These are phyloP conservation scores for Xylaria sp. DNA, from an alignment of 2,329 filamentous ascomycete species.

Conservation along the genomic window DNA sequence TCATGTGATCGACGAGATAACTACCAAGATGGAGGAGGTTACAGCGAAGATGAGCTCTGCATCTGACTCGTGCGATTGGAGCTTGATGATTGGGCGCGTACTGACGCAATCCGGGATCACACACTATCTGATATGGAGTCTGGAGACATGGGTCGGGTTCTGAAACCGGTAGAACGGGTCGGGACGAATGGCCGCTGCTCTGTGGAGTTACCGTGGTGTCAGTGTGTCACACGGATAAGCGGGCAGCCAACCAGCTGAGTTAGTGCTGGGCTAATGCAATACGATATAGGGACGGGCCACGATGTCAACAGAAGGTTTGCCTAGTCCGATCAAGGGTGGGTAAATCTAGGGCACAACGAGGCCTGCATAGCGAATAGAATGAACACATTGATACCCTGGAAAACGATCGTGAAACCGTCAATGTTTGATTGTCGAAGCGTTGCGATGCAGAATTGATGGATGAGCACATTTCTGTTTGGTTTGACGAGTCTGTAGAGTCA, in stretches of 20 bases:
- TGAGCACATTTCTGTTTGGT: neutral
- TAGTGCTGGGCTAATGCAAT: neutral
- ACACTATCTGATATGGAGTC: neutral
- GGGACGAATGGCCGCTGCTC: conserved; percentile 1
- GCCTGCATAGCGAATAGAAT: neutral
- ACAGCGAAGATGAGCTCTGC: conserved; percentile 22
- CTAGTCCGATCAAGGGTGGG: conserved; percentile 6
- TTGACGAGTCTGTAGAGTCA: neutral
- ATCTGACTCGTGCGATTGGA: conserved; percentile 6
- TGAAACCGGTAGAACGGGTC: conserved; percentile 10
- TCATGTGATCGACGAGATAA: conserved; percentile 4
- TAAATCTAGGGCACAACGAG: neutral
- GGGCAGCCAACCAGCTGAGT: neutral
- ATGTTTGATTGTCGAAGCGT: neutral
- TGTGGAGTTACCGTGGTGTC: neutral
- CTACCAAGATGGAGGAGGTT: neutral
- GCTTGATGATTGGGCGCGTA: conserved; percentile 6
- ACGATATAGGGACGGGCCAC: neutral
- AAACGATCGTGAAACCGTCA: conserved; percentile 5
- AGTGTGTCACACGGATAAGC: conserved; percentile 3
- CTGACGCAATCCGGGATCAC: neutral
- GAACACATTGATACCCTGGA: neutral
- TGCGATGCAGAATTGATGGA: neutral
- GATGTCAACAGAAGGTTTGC: neutral
- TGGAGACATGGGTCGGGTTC: conserved; percentile 1